A percentile compares a stretch with the other conserved stretches of the same genome.
Conservation (phyloP, 805 yeast species). For the Maudiozyma serrabonitensis region DNA sequence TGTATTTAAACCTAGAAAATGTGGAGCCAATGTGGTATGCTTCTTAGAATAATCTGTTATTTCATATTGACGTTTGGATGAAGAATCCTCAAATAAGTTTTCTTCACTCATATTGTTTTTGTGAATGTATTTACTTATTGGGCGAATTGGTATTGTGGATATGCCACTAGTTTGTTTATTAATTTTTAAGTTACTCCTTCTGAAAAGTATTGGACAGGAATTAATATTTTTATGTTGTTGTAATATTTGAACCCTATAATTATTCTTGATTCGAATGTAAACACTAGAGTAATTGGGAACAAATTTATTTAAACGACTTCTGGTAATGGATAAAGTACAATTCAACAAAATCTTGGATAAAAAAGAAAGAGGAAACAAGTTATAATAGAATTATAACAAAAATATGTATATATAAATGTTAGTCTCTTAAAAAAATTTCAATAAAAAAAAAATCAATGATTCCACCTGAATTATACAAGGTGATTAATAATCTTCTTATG, state of each 20-base stretch:
- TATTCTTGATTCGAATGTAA: not conserved
- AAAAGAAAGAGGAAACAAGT: not conserved
- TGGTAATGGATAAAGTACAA: not conserved
- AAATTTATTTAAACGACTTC: not conserved
- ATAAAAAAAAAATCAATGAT: not conserved
- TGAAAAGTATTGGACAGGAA: not conserved
- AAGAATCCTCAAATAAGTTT: constrained; percentile 31
- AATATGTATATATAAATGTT: not conserved
- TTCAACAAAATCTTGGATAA: not conserved
- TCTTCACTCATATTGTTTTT: constrained; percentile 33
- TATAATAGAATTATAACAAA: not conserved
- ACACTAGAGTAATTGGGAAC: not conserved
- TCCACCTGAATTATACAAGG: not conserved
- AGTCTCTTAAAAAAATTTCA: not conserved
- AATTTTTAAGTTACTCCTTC: not conserved
- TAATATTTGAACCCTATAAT: not conserved
- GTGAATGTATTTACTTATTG: not conserved
- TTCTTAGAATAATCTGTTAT: constrained; percentile 28
- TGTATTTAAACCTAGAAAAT: constrained; percentile 78
- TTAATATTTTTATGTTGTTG: not conserved
- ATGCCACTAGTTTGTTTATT: not conserved
- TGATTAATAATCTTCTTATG: not conserved
- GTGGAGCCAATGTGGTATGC: constrained; percentile 45
- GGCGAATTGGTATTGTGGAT: not conserved
- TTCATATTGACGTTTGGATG: constrained; percentile 22